Conservation (phyloP, 2,329 filamentous ascomycete species). For the Fusarium nelsonii region DNA sequence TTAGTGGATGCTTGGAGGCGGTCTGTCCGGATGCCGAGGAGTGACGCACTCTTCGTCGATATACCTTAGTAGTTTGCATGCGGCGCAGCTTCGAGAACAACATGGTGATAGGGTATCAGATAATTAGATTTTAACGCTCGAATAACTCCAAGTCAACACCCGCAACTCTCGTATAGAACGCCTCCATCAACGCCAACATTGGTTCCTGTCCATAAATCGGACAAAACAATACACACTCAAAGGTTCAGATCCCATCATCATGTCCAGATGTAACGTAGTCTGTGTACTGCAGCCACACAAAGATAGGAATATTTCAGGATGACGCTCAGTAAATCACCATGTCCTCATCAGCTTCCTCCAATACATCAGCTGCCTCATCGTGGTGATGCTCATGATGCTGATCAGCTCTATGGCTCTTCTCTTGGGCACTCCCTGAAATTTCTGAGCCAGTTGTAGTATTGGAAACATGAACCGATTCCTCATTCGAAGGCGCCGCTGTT, state of each 20-base stretch:
- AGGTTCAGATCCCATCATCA: neutral
- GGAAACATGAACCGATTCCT: conserved; percentile 23
- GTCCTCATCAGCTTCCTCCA: conserved; percentile 89
- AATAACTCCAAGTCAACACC: neutral
- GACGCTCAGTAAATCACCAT: conserved; percentile 83
- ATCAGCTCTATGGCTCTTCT: conserved; percentile 22
- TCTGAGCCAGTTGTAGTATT: conserved; percentile 20
- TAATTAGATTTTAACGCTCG: conserved; percentile 8
- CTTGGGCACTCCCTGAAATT: conserved; percentile 9
- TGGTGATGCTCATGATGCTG: conserved; percentile 56
- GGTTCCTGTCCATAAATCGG: neutral
- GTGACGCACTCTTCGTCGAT: neutral
- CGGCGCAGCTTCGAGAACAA: neutral
- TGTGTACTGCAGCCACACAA: neutral
- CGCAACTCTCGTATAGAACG: conserved; percentile 12
- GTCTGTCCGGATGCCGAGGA: conserved; percentile 13
- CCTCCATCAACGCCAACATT: conserved; percentile 1
- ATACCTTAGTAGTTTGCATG: neutral
- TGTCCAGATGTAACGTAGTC: neutral
- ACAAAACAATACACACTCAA: neutral
- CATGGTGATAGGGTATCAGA: conserved; percentile 25
- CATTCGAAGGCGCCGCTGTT: conserved; percentile 21
- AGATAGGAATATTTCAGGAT: neutral
- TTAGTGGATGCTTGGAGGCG: conserved; percentile 20
- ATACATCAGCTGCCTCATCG: conserved; percentile 80